Percentiles rank a stretch among this genome's conserved stretches.
phyloP scores from a whole-genome alignment of 2,329 filamentous ascomycete genomes.

The Fusarium musae region DNA sequence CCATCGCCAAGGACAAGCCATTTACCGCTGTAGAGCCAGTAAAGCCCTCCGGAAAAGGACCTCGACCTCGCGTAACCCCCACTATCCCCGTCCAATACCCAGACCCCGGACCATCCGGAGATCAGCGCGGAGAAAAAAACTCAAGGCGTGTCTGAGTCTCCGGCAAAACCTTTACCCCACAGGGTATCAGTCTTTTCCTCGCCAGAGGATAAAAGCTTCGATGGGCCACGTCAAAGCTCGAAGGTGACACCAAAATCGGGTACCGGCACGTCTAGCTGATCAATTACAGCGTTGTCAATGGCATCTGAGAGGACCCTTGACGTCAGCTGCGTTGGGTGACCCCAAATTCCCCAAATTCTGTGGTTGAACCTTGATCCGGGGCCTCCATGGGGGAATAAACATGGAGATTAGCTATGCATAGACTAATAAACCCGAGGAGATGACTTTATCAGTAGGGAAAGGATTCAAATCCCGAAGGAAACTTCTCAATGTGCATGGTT shows the following conservation, averaged over 20 bases:
- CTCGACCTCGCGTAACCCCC: neutral
- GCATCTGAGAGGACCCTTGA: neutral
- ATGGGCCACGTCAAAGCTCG: slow-evolving; percentile 4
- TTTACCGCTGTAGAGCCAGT: neutral
- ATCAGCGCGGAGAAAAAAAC: slow-evolving; percentile 4
- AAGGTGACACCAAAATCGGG: slow-evolving; percentile 6
- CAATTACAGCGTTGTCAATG: neutral
- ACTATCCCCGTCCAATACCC: neutral
- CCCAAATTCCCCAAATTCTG: neutral
- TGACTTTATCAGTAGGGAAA: neutral
- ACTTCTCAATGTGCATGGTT: neutral
- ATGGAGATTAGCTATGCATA: slow-evolving; percentile 3
- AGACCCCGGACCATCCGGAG: slow-evolving; percentile 9
- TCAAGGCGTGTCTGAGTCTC: neutral
- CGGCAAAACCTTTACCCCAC: slow-evolving; percentile 21
- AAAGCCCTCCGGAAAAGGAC: neutral
- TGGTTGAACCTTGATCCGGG: slow-evolving; percentile 22
- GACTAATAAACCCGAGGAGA: neutral
- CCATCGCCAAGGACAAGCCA: neutral
- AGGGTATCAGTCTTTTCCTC: slow-evolving; percentile 14
- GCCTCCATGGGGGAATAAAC: slow-evolving; percentile 1
- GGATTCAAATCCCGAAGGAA: neutral
- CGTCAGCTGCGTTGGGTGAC: neutral
- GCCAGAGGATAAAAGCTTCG: slow-evolving; percentile 17
- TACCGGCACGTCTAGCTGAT: slow-evolving; percentile 15